phyloP scores from a whole-genome alignment of 192 early-diverging fungal genomes.

The Dimargaris verticillata region DNA sequence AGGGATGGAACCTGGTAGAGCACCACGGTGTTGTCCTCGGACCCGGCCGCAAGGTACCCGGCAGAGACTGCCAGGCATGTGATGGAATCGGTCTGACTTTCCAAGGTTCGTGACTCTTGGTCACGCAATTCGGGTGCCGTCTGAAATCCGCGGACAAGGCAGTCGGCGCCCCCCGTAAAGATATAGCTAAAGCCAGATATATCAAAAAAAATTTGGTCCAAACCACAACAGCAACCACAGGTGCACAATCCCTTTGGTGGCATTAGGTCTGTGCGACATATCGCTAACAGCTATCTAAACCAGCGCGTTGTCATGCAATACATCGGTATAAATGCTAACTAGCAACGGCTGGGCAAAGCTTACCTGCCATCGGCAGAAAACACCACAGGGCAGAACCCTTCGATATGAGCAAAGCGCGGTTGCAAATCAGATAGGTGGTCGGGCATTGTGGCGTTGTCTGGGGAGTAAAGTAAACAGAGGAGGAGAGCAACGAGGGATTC shows the following conservation, averaged over 20 bases:
- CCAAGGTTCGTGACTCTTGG: slow-evolving; percentile 1
- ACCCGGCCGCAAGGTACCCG: not conserved
- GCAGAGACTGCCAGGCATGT: not conserved
- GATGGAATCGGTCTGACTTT: slow-evolving; percentile 9
- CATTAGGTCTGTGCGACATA: too few relatives aligned
- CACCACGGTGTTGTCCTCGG: slow-evolving; percentile 6
- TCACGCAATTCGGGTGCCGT: not conserved
- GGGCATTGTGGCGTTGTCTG: not conserved
- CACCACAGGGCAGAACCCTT: not conserved
- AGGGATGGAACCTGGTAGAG: not conserved
- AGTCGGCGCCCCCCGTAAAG: slow-evolving; percentile 7
- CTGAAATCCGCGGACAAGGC: slow-evolving; percentile 2
- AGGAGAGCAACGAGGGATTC: too few relatives aligned
- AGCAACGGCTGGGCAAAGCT: not conserved
- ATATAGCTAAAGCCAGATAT: not conserved
- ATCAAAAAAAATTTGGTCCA: too few relatives aligned
- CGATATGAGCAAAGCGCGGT: slow-evolving; percentile 7
- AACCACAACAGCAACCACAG: too few relatives aligned
- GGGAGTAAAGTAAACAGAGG: too few relatives aligned
- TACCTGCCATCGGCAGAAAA: slow-evolving; percentile 8
- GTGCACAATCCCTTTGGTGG: too few relatives aligned
- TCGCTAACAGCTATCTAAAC: too few relatives aligned
- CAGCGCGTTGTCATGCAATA: too few relatives aligned
- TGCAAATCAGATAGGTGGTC: slow-evolving; percentile 10
- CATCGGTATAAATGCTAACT: not conserved